Base-by-base conservation (phyloP, 139 green algal genomes). In the Coelastrella sp. region DNA sequence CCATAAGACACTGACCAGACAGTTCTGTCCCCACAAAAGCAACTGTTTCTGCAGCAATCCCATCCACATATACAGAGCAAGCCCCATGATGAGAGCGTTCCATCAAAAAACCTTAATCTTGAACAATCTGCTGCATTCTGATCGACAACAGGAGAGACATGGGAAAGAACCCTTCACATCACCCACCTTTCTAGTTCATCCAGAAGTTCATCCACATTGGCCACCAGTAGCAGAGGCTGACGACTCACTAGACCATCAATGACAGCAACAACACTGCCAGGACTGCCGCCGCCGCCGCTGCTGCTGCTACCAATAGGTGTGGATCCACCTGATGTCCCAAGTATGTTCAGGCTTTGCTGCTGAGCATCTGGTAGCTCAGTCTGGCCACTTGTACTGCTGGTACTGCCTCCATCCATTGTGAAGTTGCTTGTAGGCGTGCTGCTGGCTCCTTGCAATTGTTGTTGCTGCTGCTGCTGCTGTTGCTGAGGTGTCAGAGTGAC, bases 181-280 rank as follows among this genome's bases (percentile, higher is more conserved):
- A 13, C 78, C 1, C 69, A 86, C 85, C 85, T 83, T 53, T 83
- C 78, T 57, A 89, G 72, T 63, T 89, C 86, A 25, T 53, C 79
- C 48, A 89, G 71, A 35, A 89, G 8, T 9, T 72, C 27, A 30
- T 87, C 86, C 50, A 89, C 79, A 5, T 86, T 62, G 60, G 69
- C 72, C 60, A 89, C 86, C 79, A 89, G 72, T 59, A 89, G 73
- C 48, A 89, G 71, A 21, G 86, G 86, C 86, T 89, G 86, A 15
- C 53, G 73, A 2, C 72, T 83, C 50, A 62, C 57, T 21, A 62
- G 50, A 6, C 48, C 35, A 57, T 62, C 34, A 3, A 83, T 57
- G 25, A 62, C 21, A n/a, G n/a, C 71, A 19, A 27, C 27, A 30
- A 8, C 27, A 37, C 17, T 30, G 23, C 74, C 45, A 38, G 48